Conservation (phyloP, 2,329 filamentous ascomycete genomes). For the Graphilbum fragrans region DNA sequence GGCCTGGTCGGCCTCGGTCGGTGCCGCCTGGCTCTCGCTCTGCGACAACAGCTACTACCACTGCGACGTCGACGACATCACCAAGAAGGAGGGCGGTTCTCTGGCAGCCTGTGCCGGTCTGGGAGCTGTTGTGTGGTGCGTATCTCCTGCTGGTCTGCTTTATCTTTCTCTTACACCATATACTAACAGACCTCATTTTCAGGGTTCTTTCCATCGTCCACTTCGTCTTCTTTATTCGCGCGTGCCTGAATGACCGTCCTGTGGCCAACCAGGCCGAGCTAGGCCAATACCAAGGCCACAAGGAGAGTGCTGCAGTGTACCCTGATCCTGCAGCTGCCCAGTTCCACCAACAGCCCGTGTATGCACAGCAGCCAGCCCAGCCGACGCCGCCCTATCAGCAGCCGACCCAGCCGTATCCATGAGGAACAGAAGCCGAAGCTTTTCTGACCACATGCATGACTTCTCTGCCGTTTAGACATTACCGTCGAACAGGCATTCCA, state of each 20-base stretch:
- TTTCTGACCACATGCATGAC: too few relatives aligned
- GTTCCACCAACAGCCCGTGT: not conserved
- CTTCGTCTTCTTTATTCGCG: slow-evolving; percentile 23
- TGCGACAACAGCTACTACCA: slow-evolving; percentile 18
- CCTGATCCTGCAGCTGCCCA: not conserved
- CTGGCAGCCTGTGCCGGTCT: slow-evolving; percentile 27
- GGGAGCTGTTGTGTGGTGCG: slow-evolving; percentile 27
- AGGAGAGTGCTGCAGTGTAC: not conserved
- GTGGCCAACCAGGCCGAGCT: slow-evolving; percentile 4
- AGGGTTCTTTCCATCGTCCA: slow-evolving; percentile 27
- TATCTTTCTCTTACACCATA: not conserved
- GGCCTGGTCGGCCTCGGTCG: slow-evolving; percentile 8
- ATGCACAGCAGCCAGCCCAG: not conserved
- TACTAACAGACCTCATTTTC: not conserved
- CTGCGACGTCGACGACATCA: slow-evolving; percentile 7
- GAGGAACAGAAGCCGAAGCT: too few relatives aligned
- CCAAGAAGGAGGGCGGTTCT: slow-evolving; percentile 16
- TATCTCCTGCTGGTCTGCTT: not conserved
- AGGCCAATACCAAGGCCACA: not conserved
- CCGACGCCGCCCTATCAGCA: not conserved
- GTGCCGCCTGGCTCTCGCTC: slow-evolving; percentile 22
- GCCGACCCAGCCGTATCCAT: not conserved
- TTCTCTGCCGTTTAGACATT: too few relatives aligned
- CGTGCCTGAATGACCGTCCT: slow-evolving; percentile 3
- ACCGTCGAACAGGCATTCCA: too few relatives aligned